Base-by-base conservation (phyloP, 2,329 filamentous ascomycete genomes). In the Pyrenophora seminiperda region DNA sequence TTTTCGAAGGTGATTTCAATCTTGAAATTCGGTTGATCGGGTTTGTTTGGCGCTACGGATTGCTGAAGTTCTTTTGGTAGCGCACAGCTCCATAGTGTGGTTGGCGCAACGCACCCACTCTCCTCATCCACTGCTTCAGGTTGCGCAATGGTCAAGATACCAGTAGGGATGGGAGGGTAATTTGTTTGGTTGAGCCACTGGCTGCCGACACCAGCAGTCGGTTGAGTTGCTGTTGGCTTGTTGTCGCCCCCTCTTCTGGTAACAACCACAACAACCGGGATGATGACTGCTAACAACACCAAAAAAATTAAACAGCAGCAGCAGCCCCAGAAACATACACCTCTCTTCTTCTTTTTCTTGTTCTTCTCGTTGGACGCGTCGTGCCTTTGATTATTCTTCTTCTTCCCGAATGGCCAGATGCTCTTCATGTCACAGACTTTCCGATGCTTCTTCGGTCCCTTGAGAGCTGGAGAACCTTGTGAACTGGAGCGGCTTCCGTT, bases 111-210 rank as follows among this genome's bases (percentile, higher is more conserved):
- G 61, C 92, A 97, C 5, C 82, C 83, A 17, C 83, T 83, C 45
- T 84, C 81, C n/a, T 83, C 76, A 2, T 81, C 75, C 0, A 82
- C 81, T 41, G 88, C 85, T 59, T 89, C 83, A 0, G 91, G 84
- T 4, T 87, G 88, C 13, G 89, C 83, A 13, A 97, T 81, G 0
- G 90, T 95, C 53, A 90, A 81, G 14, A 93, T 81, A 0, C 92
- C 93, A 0, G 89, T 93, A 1, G 90, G 90, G 65, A 97, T 90
- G 0, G 91, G 88, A 14, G 92, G 92, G 60, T 90, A 96, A 41
- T 86, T 85, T 1, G 92, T 95, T 54, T 95, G 71, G 67, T 96
- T 96, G 48, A 96, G 79, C 88, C 90, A 97, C 38, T 48, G 52
- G 45, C 59, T 58, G 3, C 53, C 46, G 29, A 59, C 42, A 19